A percentile compares a stretch with the other conserved stretches of the same genome.
These are phyloP conservation scores for Rhynchosporium secalis DNA, from an alignment of 2,329 filamentous ascomycete genomes.

Conservation along the genomic window DNA sequence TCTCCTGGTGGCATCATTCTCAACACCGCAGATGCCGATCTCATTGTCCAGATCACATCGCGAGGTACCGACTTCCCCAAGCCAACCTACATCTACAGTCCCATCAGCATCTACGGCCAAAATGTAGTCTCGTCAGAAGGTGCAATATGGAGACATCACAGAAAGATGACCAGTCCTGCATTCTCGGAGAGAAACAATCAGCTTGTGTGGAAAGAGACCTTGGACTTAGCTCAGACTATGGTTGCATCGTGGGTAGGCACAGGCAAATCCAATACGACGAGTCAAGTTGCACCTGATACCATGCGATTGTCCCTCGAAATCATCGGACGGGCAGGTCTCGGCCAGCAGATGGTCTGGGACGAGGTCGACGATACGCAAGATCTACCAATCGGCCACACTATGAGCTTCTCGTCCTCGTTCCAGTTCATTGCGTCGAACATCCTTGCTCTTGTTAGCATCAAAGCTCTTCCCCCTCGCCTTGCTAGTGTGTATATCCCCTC, in stretches of 20 bases:
- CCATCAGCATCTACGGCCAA: slow-evolving; percentile 34
- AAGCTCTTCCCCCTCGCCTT: slow-evolving; percentile 3
- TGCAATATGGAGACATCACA: slow-evolving; percentile 33
- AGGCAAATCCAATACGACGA: slow-evolving; percentile 43
- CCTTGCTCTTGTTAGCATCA: slow-evolving; percentile 4
- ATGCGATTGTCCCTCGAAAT: slow-evolving; percentile 60
- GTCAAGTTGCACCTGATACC: slow-evolving; percentile 52
- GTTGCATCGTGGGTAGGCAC: slow-evolving; percentile 43
- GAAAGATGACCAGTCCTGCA: slow-evolving; percentile 34
- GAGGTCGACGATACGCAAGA: slow-evolving; percentile 8
- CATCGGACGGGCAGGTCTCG: slow-evolving; percentile 70
- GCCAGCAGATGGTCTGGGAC: slow-evolving; percentile 46
- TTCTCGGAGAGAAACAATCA: slow-evolving; percentile 48
- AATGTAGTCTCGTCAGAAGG: slow-evolving; percentile 37
- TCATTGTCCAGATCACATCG: slow-evolving; percentile 37
- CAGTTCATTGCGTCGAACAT: slow-evolving; percentile 14
- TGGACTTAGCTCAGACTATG: slow-evolving; percentile 47
- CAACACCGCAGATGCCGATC: slow-evolving; percentile 62
- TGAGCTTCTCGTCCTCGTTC: slow-evolving; percentile 19
- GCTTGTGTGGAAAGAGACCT: slow-evolving; percentile 44
- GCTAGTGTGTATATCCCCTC: not conserved
- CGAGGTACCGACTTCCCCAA: slow-evolving; percentile 37
- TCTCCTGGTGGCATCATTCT: slow-evolving; percentile 55
- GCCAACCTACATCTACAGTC: slow-evolving; percentile 31
- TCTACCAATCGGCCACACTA: slow-evolving; percentile 8